Evolutionary conservation across 768 basidiomycete species (phyloP).

Genomic region (Rhizopogon vinicolor): DNA sequence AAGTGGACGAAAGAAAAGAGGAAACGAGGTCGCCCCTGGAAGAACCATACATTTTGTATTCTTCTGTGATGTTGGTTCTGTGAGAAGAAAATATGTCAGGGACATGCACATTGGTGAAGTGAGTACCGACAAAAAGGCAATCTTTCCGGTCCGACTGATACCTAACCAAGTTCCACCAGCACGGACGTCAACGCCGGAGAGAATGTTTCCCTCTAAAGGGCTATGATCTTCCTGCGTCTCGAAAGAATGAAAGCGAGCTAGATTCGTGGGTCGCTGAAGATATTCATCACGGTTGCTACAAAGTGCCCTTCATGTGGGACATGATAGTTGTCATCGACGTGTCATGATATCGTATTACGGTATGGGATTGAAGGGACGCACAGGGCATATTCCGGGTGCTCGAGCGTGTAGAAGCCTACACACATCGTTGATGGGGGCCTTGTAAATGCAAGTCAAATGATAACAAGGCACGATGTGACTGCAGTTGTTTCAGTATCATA

Average conservation of each 20-base stretch:
- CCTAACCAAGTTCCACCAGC: slow-evolving; percentile 88
- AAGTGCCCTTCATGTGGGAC: slow-evolving; percentile 22
- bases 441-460: neutral
- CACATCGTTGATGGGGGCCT: slow-evolving; percentile 48
- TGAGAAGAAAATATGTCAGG: slow-evolving; percentile 10
- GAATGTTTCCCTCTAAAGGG: slow-evolving; percentile 31
- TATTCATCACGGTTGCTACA: slow-evolving; percentile 77
- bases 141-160: slow-evolving; percentile 54
- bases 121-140: slow-evolving; percentile 65
- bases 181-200: slow-evolving; percentile 70
- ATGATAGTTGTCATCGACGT: slow-evolving; percentile 40
- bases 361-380: slow-evolving; percentile 26
- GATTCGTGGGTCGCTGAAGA: slow-evolving; percentile 58
- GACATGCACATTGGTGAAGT: slow-evolving; percentile 5
- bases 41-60: slow-evolving; percentile 34
- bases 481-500: neutral
- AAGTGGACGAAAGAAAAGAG: slow-evolving; percentile 58
- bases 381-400: slow-evolving; percentile 77
- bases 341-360: slow-evolving; percentile 1
- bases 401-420: slow-evolving; percentile 71
- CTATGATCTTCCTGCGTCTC: slow-evolving; percentile 23
- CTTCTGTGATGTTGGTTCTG: slow-evolving; percentile 87
- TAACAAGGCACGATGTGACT: neutral
- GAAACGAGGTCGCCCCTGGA: slow-evolving; percentile 70
- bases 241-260: slow-evolving; percentile 69